Base-by-base conservation (phyloP, 1,139 yeast genomes). In the Suhomyces anneliseae region DNA sequence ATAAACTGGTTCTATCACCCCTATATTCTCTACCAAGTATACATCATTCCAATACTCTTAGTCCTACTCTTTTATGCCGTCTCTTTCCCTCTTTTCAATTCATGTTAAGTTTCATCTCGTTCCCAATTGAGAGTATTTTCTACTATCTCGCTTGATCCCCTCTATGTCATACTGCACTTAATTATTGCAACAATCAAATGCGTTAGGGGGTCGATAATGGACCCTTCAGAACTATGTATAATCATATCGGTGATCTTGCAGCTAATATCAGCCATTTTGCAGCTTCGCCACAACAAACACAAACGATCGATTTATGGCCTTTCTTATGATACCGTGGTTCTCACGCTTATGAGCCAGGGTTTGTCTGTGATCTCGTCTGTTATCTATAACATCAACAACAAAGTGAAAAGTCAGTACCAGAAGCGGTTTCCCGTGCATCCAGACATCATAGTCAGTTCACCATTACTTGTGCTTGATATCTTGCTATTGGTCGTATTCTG, bases 301-400 rank as follows among this genome's bases (percentile, higher is more conserved):
- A 56, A 54, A 36, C 58, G 55, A 38, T 62, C 70, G 4, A 55
- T 69, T 11, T 50, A 54, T 37, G 70, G 71, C 0, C 38, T 68
- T 8, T 69, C 75, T 2, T 66, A 53, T 48, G 74, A 70, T 48
- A 56, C 53, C 34, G 42, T 55, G 3, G 11, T 59, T 2, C 47
- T 65, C 11, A 49, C 56, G 6, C 40, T 57, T 38, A 14, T 62
- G 1, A 50, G 57, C 7, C 45, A 46, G 37, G 15, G 53, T 4
- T 34, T 52, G 8, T 54, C 54, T 27, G 33, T 59, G 2, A 12
- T 53, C 9, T 47, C 57, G n/a, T 52, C 59, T 7, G n/a, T 52
- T 7, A 33, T 40, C 34, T 66, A 64, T 51, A 15, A 27, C n/a
- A 41, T 36, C 24, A 52, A 48, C 42, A 15, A 43, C 1, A 34